Conservation (phyloP, 2,329 filamentous ascomycete species). For the Arthrobotrys musiformis region DNA sequence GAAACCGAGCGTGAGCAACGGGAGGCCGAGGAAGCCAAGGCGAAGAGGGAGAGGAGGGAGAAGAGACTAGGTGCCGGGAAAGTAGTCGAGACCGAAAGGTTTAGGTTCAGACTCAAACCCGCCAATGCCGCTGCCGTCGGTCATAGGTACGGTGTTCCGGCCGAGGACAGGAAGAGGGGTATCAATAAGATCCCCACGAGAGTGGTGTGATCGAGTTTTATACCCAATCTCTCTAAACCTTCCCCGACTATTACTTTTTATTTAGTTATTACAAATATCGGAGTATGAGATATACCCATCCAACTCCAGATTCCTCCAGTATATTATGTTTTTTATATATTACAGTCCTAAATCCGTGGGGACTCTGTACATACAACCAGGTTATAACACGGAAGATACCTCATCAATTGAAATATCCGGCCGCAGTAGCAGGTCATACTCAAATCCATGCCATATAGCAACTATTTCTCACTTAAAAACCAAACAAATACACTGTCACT, state of each 20-base stretch:
- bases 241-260: too few relatives aligned
- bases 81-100: slow-evolving; percentile 62
- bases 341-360: not conserved
- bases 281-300: not conserved
- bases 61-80: slow-evolving; percentile 59
- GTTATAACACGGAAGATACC: too few relatives aligned
- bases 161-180: slow-evolving; percentile 72
- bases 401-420: too few relatives aligned
- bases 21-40: slow-evolving; percentile 62
- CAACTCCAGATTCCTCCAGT: not conserved
- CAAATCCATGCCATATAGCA: too few relatives aligned
- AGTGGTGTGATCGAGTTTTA: slow-evolving; percentile 61
- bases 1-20: slow-evolving; percentile 62
- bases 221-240: too few relatives aligned
- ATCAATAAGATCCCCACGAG: slow-evolving; percentile 75
- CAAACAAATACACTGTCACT: too few relatives aligned
- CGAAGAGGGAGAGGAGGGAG: slow-evolving; percentile 64
- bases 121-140: slow-evolving; percentile 64
- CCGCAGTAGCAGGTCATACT: too few relatives aligned
- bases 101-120: slow-evolving; percentile 58
- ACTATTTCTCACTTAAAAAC: too few relatives aligned
- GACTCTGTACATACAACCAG: not conserved
- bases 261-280: not conserved
- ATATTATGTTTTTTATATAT: too few relatives aligned
- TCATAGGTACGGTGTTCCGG: slow-evolving; percentile 73